phyloP scores from a whole-genome alignment of 768 basidiomycete species.

The Melanogaster broomeanus region DNA sequence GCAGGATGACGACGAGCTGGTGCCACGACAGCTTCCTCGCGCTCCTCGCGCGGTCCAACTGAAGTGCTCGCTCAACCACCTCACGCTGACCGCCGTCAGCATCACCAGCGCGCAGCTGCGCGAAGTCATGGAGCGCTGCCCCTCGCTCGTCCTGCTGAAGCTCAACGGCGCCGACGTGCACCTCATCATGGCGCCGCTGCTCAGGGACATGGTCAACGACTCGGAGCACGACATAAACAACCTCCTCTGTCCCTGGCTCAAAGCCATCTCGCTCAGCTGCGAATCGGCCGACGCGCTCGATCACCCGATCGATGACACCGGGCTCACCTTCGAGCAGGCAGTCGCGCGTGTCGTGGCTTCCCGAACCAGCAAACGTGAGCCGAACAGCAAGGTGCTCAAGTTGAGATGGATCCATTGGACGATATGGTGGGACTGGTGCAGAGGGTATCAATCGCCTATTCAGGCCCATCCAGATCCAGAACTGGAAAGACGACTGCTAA shows the following conservation, averaged over 20 bases:
- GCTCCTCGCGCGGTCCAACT: conserved; percentile 29
- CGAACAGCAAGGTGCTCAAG: conserved; percentile 24
- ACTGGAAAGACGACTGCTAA: conserved; percentile 23
- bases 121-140: conserved; percentile 29
- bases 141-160: conserved; percentile 30
- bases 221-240: conserved; percentile 15
- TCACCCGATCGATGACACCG: conserved; percentile 17
- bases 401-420: conserved; percentile 35
- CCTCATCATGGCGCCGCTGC: conserved; percentile 15
- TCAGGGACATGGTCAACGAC: conserved; percentile 24
- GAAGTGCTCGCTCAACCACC: conserved; percentile 30
- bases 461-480: conserved; percentile 22
- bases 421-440: conserved; percentile 31
- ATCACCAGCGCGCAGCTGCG: conserved; percentile 22
- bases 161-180: conserved; percentile 29
- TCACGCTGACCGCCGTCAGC: conserved; percentile 28
- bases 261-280: conserved; percentile 31
- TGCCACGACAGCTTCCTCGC: conserved; percentile 29
- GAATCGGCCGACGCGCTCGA: conserved; percentile 28
- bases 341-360: conserved; percentile 25
- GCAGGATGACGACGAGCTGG: conserved; percentile 28
- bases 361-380: conserved; percentile 25
- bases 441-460: conserved; percentile 16
- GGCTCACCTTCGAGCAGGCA: conserved; percentile 29
- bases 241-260: conserved; percentile 30